Evolutionary conservation across 768 basidiomycete species (phyloP).

Genomic region (Galerina marginata): DNA sequence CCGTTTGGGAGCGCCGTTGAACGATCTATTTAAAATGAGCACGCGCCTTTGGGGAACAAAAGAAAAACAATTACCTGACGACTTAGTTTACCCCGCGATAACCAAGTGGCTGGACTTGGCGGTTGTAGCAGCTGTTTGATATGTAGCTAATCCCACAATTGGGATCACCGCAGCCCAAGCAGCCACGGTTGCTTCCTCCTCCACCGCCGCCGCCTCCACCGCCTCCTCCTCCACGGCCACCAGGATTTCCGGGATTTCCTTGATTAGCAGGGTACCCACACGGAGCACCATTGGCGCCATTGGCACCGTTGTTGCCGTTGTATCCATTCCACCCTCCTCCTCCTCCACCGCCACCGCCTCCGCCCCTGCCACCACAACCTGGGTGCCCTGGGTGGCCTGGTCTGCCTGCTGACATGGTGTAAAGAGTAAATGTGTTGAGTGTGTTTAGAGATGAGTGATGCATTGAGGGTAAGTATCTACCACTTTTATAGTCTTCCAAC

Average conservation of each 20-base stretch:
- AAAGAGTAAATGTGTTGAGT: too few relatives aligned
- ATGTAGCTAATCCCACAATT: conserved; percentile 1
- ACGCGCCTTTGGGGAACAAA: too few relatives aligned
- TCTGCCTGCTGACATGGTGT: too few relatives aligned
- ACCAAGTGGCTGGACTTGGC: neutral
- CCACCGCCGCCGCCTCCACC: neutral
- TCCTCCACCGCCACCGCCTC: neutral
- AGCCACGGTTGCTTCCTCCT: neutral
- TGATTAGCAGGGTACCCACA: neutral
- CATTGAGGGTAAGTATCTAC: too few relatives aligned
- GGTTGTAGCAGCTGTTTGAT: conserved; percentile 2
- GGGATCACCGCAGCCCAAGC: neutral
- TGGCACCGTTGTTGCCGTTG: neutral
- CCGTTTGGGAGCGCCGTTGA: too few relatives aligned
- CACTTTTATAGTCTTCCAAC: too few relatives aligned
- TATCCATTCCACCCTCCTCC: neutral
- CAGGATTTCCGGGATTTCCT: neutral
- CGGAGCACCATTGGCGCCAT: neutral
- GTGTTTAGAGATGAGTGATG: too few relatives aligned
- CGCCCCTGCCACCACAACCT: neutral
- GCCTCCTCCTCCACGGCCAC: neutral
- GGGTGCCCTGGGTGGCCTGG: neutral
- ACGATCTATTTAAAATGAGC: too few relatives aligned
- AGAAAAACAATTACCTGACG: too few relatives aligned
- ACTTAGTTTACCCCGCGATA: too few relatives aligned